A percentile compares a stretch with the other conserved stretches of the same genome.
Conservation (phyloP, 208 protist species). For the Leishmania turanica region DNA sequence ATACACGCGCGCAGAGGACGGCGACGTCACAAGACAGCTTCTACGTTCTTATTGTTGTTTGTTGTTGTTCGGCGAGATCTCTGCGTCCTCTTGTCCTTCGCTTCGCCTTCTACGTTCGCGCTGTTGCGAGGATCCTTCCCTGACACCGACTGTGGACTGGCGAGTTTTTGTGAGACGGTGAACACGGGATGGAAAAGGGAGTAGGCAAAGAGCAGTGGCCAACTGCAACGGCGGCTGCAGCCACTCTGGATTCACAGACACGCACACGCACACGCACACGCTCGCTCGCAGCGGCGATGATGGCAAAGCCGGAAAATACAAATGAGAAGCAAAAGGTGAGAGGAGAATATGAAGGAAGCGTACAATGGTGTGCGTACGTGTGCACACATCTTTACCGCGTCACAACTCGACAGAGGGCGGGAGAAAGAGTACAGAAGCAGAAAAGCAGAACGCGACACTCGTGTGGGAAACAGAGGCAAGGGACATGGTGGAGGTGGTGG, state of each 20-base stretch:
- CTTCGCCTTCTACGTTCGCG: background rate
- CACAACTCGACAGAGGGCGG: background rate
- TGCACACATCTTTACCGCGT: background rate
- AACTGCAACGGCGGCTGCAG: background rate
- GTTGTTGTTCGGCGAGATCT: background rate
- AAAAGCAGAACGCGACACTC: background rate
- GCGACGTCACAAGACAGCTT: background rate
- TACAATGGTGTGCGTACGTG: background rate
- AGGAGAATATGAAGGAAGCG: too few species aligned
- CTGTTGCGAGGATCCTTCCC: background rate
- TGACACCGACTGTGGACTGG: background rate
- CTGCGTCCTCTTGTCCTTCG: background rate
- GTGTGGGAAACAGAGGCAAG: constrained; percentile 8
- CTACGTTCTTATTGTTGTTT: background rate
- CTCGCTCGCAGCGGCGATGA: background rate
- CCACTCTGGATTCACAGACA: background rate
- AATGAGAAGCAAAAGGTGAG: background rate
- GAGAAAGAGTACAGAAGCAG: background rate
- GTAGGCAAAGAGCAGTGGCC: background rate
- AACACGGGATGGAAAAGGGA: background rate
- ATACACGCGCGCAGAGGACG: background rate
- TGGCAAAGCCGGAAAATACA: background rate
- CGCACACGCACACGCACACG: constrained; percentile 1
- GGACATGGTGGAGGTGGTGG: background rate
- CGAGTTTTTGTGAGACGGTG: background rate